Base-by-base conservation (phyloP, 148 eudicot species). In the Vaccinium corymbosum region DNA sequence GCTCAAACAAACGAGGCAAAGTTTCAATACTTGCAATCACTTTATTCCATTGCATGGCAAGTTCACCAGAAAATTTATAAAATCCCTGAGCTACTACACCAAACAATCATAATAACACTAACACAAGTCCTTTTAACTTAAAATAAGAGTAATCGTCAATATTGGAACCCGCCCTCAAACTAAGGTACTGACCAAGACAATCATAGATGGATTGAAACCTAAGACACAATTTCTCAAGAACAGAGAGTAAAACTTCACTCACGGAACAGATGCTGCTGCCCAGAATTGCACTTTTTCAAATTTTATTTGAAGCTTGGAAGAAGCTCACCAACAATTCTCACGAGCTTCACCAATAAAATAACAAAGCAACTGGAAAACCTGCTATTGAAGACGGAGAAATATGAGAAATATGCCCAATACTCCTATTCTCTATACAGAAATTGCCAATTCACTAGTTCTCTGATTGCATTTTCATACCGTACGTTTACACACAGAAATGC, bases 401-500 rank as follows among this genome's bases (percentile, higher is more conserved):
- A 83, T 75, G 22, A 46, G 19, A 82, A 42, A 74, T n/a, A 19
- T 55, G 53, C 48, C 81, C 70, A 17, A 75, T 42, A 3, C 14
- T 61, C 19, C 0, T 59, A 35, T 25, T 59, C 16, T 38, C 50
- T 12, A n/a, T 2, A 22, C 22, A 78, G 6, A 53, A 51, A 25
- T 48, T 49, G 79, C 61, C 22, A 61, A 38, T 57, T 56, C 29
- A 11, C 11, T 25, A 61, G 74, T 42, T 80, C 8, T 50, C 52
- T 22, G 12, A 0, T 59, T 66, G 42, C 3, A 76, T 51, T 56
- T 38, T 61, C 85, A 68, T 87, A 89, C 92, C 90, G 25, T 85
- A 89, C 57, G 83, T 83, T 79, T 68, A 84, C 86, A 89, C 88
- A 86, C 83, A 73, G 64, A 85, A 81, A 76, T 86, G 85, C 89